Percentiles rank a stretch among this genome's conserved stretches.
Conservation (phyloP, 768 basidiomycete species). For the Guyanaporus albipodus region DNA sequence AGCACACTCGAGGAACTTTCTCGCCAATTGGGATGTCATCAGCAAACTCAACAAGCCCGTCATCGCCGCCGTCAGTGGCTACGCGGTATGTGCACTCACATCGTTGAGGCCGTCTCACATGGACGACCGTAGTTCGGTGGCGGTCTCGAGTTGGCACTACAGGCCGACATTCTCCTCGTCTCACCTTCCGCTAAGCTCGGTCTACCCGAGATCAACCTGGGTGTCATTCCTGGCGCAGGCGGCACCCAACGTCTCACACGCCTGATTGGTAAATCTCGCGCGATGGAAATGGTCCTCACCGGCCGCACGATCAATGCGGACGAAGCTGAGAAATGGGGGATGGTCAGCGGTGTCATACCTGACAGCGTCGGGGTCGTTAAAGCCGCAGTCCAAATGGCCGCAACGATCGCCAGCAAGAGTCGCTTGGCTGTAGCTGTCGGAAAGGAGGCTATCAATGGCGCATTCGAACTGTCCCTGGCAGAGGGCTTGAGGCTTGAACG, state of each 20-base stretch:
- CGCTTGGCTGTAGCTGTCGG: constrained; percentile 77
- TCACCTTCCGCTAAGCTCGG: constrained; percentile 90
- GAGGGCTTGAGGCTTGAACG: constrained; percentile 88
- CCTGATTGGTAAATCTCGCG: constrained; percentile 84
- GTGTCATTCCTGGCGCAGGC: constrained; percentile 92
- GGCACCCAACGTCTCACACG: constrained; percentile 88
- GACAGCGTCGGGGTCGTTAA: constrained; percentile 80
- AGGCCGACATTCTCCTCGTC: constrained; percentile 93
- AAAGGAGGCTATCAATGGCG: constrained; percentile 95
- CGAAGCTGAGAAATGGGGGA: constrained; percentile 85
- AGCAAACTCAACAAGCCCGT: constrained; percentile 81
- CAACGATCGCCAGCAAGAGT: constrained; percentile 76
- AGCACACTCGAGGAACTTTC: constrained; percentile 81
- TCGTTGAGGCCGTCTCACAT: background rate
- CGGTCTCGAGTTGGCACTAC: constrained; percentile 93
- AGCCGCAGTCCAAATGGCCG: constrained; percentile 80
- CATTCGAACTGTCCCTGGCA: constrained; percentile 73
- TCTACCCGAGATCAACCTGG: constrained; percentile 95
- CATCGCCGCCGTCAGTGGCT: constrained; percentile 94
- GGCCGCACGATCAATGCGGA: constrained; percentile 76
- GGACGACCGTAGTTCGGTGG: constrained; percentile 75
- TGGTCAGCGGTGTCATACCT: constrained; percentile 76
- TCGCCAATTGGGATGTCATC: constrained; percentile 79
- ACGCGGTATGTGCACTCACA: constrained; percentile 56
- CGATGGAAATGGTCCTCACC: constrained; percentile 93